Evolutionary conservation across 2,329 filamentous ascomycete species (phyloP).

Genomic region (Simplicillium sp.): DNA sequence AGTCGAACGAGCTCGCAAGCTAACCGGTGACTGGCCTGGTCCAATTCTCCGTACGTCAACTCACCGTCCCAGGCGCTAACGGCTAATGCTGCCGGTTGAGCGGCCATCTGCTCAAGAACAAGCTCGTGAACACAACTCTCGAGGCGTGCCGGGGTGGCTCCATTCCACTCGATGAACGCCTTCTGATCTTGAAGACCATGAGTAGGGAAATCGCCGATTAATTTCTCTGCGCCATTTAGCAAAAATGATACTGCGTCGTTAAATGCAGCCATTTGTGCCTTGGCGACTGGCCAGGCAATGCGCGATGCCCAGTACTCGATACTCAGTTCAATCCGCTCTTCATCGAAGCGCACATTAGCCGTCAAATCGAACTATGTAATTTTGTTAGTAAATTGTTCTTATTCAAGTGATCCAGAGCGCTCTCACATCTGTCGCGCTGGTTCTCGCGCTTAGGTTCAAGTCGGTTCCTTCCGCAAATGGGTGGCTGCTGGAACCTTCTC

Average conservation of each 20-base stretch:
- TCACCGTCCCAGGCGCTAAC: not conserved
- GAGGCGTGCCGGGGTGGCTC: not conserved
- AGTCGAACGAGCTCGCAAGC: not conserved
- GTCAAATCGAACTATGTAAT: conserved; percentile 1
- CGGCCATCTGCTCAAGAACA: not conserved
- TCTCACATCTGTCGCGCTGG: no score
- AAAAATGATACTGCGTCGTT: not conserved
- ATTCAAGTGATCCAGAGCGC: no score
- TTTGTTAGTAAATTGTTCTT: no score
- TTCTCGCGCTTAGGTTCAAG: no score
- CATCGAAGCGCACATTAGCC: no score
- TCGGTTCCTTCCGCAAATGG: no score
- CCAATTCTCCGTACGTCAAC: not conserved
- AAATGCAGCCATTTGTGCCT: no score
- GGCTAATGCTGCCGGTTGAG: not conserved
- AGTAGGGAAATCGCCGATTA: not conserved
- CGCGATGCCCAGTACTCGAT: no score
- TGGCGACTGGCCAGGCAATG: no score
- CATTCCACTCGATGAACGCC: not conserved
- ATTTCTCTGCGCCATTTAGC: not conserved
- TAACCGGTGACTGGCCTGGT: conserved; percentile 1
- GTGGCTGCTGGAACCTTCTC: no score
- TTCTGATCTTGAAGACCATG: not conserved
- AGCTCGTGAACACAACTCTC: not conserved
- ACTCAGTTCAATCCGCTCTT: no score